Conservation (phyloP, 106 monocot species). For the Acorus gramineus region DNA sequence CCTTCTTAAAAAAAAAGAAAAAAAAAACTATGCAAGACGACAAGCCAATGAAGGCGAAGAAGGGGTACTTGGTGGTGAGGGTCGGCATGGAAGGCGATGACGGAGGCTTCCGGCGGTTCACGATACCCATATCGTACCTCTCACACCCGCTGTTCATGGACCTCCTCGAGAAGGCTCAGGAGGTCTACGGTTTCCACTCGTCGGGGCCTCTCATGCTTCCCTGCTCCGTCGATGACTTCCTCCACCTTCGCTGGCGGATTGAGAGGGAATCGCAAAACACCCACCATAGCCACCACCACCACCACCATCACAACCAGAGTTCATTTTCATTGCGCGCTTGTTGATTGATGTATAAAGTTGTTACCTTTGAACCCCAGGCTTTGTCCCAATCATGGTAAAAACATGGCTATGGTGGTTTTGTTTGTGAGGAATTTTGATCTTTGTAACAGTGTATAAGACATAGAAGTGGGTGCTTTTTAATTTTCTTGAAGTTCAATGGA, state of each 20-base stretch:
- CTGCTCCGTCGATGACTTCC: constrained; percentile 64
- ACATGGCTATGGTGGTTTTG: too few relatives aligned
- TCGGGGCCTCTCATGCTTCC: constrained; percentile 49
- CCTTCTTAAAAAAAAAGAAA: not conserved
- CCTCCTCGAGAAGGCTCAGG: constrained; percentile 42
- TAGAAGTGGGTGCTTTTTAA: too few relatives aligned
- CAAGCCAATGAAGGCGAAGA: constrained; percentile 38
- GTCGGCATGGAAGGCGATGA: constrained; percentile 29
- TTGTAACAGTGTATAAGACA: too few relatives aligned
- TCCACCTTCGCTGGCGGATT: constrained; percentile 40
- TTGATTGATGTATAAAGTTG: too few relatives aligned
- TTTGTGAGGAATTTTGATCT: too few relatives aligned
- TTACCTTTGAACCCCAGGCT: too few relatives aligned
- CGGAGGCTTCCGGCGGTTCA: constrained; percentile 21
- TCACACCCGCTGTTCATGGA: constrained; percentile 37
- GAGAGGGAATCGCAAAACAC: constrained; percentile 2
- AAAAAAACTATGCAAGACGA: constrained; percentile 10
- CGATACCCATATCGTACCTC: constrained; percentile 57
- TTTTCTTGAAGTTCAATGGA: too few relatives aligned
- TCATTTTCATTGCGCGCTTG: too few relatives aligned
- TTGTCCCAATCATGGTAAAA: too few relatives aligned
- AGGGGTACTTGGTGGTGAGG: constrained; percentile 37
- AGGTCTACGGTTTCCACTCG: constrained; percentile 44
- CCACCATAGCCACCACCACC: too few relatives aligned
- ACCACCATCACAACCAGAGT: too few relatives aligned